These are phyloP conservation scores for Hemileccinum impolitum DNA, from an alignment of 768 basidiomycete genomes.

Conservation along the genomic window DNA sequence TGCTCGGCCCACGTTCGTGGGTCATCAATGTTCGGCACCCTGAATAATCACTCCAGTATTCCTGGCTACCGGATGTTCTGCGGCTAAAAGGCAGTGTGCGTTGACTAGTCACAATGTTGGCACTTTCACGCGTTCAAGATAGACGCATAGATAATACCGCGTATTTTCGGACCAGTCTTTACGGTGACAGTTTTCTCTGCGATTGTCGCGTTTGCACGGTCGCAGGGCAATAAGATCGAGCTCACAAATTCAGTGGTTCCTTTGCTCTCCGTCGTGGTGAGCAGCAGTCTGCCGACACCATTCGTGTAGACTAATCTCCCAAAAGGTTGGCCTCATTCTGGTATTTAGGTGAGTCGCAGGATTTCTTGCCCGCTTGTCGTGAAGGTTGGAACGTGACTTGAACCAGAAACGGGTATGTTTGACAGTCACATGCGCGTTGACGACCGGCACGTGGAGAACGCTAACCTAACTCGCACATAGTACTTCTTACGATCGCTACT, in stretches of 20 bases:
- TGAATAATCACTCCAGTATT: conserved; percentile 49
- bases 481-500: conserved; percentile 84
- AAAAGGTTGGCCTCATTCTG: conserved; percentile 80
- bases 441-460: background rate
- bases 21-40: background rate
- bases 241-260: conserved; percentile 86
- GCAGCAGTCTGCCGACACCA: conserved; percentile 25
- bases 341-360: conserved; percentile 65
- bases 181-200: conserved; percentile 78
- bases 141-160: conserved; percentile 54
- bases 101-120: conserved; percentile 9
- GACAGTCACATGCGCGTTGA: background rate
- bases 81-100: conserved; percentile 79
- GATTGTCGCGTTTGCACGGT: conserved; percentile 55
- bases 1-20: background rate
- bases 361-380: background rate
- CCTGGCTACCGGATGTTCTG: conserved; percentile 87
- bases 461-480: conserved; percentile 33
- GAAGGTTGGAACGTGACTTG: background rate
- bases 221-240: conserved; percentile 54
- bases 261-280: conserved; percentile 83
- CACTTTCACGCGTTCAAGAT: conserved; percentile 6
- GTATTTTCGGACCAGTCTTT: conserved; percentile 77
- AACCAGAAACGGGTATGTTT: conserved; percentile 60
- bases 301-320: background rate